phyloP scores from a whole-genome alignment of 805 yeast species.

The Priceomyces haplophilus region DNA sequence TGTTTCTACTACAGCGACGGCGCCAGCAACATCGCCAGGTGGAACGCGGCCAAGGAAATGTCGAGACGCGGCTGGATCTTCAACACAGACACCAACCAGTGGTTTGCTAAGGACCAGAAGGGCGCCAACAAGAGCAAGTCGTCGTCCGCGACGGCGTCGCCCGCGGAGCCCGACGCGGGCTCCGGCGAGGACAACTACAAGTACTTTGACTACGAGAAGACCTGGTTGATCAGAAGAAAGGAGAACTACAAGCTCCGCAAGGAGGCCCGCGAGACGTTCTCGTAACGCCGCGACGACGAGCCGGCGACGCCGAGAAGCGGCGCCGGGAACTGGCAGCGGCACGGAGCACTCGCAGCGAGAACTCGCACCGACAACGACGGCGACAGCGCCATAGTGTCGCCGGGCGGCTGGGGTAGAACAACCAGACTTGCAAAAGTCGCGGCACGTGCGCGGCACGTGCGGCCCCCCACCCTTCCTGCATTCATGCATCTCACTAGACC shows the following conservation, averaged over 20 bases:
- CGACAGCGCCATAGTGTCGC: too few relatives aligned
- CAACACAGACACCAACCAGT: conserved; percentile 68
- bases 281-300: too few relatives aligned
- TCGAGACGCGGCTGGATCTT: conserved; percentile 76
- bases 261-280: conserved; percentile 28
- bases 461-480: background rate
- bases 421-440: too few relatives aligned
- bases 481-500: conserved; percentile 1
- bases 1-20: conserved; percentile 77
- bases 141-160: conserved; percentile 8
- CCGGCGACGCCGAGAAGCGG: too few relatives aligned
- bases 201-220: conserved; percentile 76
- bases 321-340: too few relatives aligned
- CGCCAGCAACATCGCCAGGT: conserved; percentile 31
- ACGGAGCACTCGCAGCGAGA: too few relatives aligned
- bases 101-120: conserved; percentile 74
- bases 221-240: conserved; percentile 48
- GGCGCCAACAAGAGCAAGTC: conserved; percentile 27
- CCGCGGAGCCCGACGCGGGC: background rate
- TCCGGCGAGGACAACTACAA: conserved; percentile 51
- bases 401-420: too few relatives aligned
- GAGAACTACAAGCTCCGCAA: conserved; percentile 35
- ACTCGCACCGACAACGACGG: too few relatives aligned
- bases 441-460: too few relatives aligned
- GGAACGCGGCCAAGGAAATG: conserved; percentile 75